Evolutionary conservation across 2,329 filamentous ascomycete species (phyloP).

Genomic region (Coniochaeta hoffmannii): DNA sequence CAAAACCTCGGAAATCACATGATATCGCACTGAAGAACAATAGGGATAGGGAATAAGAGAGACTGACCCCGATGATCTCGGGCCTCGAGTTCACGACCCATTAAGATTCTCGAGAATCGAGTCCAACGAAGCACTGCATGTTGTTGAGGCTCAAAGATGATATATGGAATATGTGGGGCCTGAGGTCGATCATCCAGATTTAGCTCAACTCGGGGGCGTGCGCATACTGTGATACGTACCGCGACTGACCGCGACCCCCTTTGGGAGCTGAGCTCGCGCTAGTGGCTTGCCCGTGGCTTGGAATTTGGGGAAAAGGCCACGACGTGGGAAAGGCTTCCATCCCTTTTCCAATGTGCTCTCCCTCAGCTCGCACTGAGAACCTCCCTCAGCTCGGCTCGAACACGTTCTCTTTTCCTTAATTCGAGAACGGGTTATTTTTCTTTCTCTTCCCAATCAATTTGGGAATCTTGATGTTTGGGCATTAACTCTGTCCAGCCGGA

Average conservation of each 20-base stretch:
- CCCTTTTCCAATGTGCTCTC: constrained; percentile 1
- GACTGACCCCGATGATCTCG: too few species aligned
- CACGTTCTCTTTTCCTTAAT: background rate
- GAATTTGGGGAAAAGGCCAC: background rate
- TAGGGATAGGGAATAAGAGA: too few species aligned
- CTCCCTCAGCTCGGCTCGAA: background rate
- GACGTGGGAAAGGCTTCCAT: constrained; percentile 3
- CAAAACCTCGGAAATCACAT: too few species aligned
- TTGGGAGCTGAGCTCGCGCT: background rate
- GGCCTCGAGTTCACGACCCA: too few species aligned
- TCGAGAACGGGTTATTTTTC: background rate
- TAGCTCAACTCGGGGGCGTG: background rate
- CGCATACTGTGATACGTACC: background rate
- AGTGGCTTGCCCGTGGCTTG: background rate
- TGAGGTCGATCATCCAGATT: background rate
- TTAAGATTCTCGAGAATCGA: background rate
- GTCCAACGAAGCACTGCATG: background rate
- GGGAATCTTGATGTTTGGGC: constrained; percentile 1
- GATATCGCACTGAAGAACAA: too few species aligned
- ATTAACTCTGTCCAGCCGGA: background rate
- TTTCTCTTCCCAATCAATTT: background rate
- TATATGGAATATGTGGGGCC: background rate
- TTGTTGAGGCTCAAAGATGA: background rate
- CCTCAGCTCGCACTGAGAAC: background rate
- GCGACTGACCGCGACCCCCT: background rate